Base-by-base conservation (phyloP, 257 asterid species). In the Anisodus acutangulus region DNA sequence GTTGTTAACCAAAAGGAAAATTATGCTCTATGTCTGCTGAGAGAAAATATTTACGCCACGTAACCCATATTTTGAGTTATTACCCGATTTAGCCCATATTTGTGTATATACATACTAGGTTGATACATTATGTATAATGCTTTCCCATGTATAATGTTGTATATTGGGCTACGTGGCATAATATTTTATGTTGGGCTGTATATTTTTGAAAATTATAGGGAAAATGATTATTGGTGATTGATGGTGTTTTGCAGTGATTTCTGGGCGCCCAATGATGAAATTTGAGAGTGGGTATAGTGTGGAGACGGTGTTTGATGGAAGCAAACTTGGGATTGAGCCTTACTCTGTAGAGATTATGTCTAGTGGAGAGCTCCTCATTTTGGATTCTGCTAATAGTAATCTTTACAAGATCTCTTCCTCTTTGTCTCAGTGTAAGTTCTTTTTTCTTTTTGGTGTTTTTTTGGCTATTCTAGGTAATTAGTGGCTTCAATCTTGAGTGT, bases 261-360 rank as follows among this genome's bases (percentile, higher is more conserved):
- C 97, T 54, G 94, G 95, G 88, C 94, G 98, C 43, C 95, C 97
- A 60, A 85, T 93, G 97, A 91, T 95, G 99, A 95, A 94, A 85
- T 95, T 92, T 83, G 99, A 95, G 91, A 93, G 95, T 85, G 99
- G 99, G 41, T 95, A 94, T 84, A 90, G 86, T 80, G 97, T 95
- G 86, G 98, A 95, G 88, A 95, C 99, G 19, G 98, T 95, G 83
- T 95, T 95, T 82, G 99, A 95, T 81, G 99, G 99, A 58, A 95
- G 99, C 90, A 95, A 94, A 88, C 97, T 95, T 85, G 99, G 99
- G 79, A 88, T 95, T 87, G 99, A 95, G 88, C 99, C 99, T 60
- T 79, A 93, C 82, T 59, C 94, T 86, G 92, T 94, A 70, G 95
- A 94, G 80, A 82, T 93, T 60, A 86, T 91, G 90, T 91, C 98